phyloP scores from a whole-genome alignment of 768 basidiomycete species.

The Leccinum barrowsii region DNA sequence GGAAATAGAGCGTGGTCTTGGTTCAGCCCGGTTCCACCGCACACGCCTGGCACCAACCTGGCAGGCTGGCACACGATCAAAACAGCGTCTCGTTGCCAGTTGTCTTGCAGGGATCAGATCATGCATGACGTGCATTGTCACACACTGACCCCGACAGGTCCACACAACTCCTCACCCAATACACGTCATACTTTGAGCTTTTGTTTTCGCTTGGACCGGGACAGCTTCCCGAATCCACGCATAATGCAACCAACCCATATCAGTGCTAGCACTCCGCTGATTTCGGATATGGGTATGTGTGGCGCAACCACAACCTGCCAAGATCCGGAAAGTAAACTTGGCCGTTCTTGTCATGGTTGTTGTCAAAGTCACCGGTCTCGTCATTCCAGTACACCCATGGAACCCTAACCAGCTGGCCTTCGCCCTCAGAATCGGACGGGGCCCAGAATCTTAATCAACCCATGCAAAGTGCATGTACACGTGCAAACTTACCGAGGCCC shows the following conservation, averaged over 20 bases:
- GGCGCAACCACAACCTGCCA: not conserved
- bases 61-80: not conserved
- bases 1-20: conserved; percentile 13
- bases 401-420: not conserved
- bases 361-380: not conserved
- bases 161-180: not conserved
- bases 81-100: not conserved
- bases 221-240: not conserved
- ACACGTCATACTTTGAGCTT: not conserved
- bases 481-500: not conserved
- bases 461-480: not conserved
- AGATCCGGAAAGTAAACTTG: conserved; percentile 5
- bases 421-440: not conserved
- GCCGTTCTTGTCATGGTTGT: not conserved
- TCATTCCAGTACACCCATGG: not conserved
- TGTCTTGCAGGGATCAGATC: not conserved
- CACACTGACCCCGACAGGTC: not conserved
- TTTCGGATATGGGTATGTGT: not conserved
- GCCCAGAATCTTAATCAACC: not conserved
- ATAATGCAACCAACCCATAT: not conserved
- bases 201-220: not conserved
- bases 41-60: not conserved
- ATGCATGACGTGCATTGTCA: not conserved
- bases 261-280: not conserved
- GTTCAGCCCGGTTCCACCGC: not conserved